Evolutionary conservation across 192 early-diverging fungal genomes (phyloP).

Genomic region (Coemansia sp.): DNA sequence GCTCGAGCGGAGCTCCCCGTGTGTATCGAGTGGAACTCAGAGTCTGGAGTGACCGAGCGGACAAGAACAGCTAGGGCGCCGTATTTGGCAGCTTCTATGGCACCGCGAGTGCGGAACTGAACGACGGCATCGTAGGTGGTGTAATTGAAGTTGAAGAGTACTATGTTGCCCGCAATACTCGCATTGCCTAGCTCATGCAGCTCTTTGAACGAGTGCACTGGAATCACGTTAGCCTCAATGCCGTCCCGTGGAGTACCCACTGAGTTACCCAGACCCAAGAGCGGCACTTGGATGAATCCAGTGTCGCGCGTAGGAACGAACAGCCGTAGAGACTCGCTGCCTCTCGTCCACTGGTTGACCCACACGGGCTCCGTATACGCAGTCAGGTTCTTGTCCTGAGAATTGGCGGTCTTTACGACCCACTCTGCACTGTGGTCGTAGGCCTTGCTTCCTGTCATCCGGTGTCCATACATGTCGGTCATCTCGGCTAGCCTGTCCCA

Average conservation of each 20-base stretch:
- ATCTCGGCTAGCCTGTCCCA: constrained; percentile 68
- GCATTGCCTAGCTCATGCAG: constrained; percentile 45
- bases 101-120: constrained; percentile 37
- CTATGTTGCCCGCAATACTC: constrained; percentile 54
- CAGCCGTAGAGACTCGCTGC: constrained; percentile 60
- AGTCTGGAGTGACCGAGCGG: constrained; percentile 54
- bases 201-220: constrained; percentile 58
- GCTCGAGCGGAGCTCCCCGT: constrained; percentile 57
- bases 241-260: constrained; percentile 49
- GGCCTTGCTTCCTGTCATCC: constrained; percentile 57
- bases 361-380: constrained; percentile 62
- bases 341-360: constrained; percentile 59
- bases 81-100: constrained; percentile 42
- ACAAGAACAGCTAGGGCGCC: constrained; percentile 61
- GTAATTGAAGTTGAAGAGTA: constrained; percentile 58
- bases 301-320: constrained; percentile 52
- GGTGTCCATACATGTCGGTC: constrained; percentile 64
- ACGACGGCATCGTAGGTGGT: constrained; percentile 24
- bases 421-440: constrained; percentile 60
- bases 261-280: constrained; percentile 62
- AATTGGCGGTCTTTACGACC: constrained; percentile 56
- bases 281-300: constrained; percentile 47
- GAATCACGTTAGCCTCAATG: constrained; percentile 58
- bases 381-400: constrained; percentile 39
- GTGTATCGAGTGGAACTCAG: constrained; percentile 58